Evolutionary conservation across 345 rosid genomes (phyloP), one percentile per base, ranked within the genome.

Genomic region (Syzygium oleosum): DNA sequence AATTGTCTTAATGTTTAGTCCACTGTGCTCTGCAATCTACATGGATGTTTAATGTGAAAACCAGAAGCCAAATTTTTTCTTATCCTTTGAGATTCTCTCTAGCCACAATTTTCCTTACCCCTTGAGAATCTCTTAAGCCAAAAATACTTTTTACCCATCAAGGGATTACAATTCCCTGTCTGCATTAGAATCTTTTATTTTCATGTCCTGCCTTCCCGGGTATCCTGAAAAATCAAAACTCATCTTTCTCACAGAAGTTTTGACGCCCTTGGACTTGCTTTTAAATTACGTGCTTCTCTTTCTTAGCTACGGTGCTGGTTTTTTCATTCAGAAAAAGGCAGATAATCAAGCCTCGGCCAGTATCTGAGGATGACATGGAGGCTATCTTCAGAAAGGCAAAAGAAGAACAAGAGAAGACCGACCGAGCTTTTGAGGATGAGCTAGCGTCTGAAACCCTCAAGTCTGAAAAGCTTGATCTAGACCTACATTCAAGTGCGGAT

Each of bases 281-380:
- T 87, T 43, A 21, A 29, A 23, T 29, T 27, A n/a, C 21, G 12
- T 7, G 29, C 53, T 80, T 8, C 46, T 38, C 61, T 78, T 61
- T 56, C n/a, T 31, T 23, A 25, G 38, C 73, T 34, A 46, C 5
- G 22, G 17, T 38, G 58, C 41, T 88, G 43, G 25, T 68, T 23
- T 85, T 22, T 29, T 78, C 43, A 46, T 46, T 89, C 90, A 96
- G 99, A 54, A 94, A 90, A 92, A 92, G 91, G 88, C 96, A 94
- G 88, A 95, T 96, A 85, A 94, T 93, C 89, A 96, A 91, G 88
- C 99, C 99, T 34, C 94, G 95, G 89, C 97, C 98, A 46, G 95
- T 97, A 55, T 92, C 97, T 11, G 88, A 79, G 6, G 92, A 90
- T 85, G 98, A 96, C 52, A 91, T 97, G 87, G 96, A 97, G 89